These are phyloP conservation scores for Stephania cephalantha DNA, from an alignment of 164 flowering plant genomes.

Conservation along the genomic window DNA sequence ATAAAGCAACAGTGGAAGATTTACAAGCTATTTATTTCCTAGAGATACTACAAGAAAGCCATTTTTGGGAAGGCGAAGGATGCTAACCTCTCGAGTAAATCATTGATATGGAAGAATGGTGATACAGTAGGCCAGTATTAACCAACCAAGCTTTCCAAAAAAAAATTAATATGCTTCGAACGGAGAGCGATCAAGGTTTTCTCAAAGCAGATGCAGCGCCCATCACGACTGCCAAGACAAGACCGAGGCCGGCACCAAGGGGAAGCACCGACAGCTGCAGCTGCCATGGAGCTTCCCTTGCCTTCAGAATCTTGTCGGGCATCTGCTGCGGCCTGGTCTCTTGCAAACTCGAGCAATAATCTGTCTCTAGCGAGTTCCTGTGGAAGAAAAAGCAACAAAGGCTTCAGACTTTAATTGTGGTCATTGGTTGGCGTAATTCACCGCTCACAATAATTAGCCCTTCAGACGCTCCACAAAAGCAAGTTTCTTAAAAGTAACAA, in stretches of 20 bases:
- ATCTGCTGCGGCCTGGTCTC: conserved; percentile 44
- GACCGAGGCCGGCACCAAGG: conserved; percentile 81
- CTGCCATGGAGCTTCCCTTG: conserved; percentile 43
- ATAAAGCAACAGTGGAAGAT: background rate
- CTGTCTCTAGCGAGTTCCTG: conserved; percentile 78
- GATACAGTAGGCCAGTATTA: background rate
- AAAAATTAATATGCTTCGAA: background rate
- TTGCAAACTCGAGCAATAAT: conserved; percentile 50
- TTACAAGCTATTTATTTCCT: background rate
- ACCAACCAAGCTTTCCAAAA: background rate
- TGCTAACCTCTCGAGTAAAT: background rate
- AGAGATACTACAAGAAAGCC: background rate
- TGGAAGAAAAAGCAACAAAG: background rate
- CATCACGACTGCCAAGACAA: conserved; percentile 86
- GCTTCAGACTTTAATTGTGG: background rate
- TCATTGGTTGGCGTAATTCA: background rate
- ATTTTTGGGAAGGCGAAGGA: background rate
- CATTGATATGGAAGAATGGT: background rate
- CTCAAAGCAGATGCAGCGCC: conserved; percentile 97
- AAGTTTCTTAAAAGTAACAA: background rate
- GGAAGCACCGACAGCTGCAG: conserved; percentile 86
- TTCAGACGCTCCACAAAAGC: background rate
- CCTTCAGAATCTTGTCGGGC: conserved; percentile 37
- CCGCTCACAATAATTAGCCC: background rate
- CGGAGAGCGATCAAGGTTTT: conserved; percentile 52